Conservation (phyloP, 768 basidiomycete species). For the Galerina marginata region DNA sequence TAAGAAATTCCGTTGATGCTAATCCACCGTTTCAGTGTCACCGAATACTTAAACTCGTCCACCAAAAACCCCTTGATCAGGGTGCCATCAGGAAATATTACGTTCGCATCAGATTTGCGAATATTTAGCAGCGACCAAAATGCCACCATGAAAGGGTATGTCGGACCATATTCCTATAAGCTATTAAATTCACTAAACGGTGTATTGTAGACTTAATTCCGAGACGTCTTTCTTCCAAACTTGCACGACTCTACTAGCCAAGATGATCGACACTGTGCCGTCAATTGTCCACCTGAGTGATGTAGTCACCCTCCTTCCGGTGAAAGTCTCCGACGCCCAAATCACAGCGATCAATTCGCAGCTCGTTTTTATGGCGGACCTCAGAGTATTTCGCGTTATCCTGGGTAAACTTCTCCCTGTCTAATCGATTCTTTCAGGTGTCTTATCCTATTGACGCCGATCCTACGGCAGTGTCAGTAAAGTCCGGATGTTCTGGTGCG, state of each 20-base stretch:
- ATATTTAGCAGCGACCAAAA: slow-evolving; percentile 46
- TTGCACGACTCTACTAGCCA: slow-evolving; percentile 38
- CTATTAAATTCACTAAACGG: not conserved
- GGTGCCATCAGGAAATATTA: slow-evolving; percentile 29
- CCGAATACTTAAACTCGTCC: slow-evolving; percentile 43
- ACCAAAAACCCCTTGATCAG: slow-evolving; percentile 44
- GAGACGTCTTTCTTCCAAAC: slow-evolving; percentile 32
- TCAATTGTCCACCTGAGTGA: slow-evolving; percentile 40
- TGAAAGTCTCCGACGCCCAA: slow-evolving; percentile 35
- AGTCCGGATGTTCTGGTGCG: no score
- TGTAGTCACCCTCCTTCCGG: slow-evolving; percentile 37
- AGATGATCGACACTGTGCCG: slow-evolving; percentile 50
- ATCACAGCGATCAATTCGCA: slow-evolving; percentile 30
- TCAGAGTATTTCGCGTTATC: not conserved
- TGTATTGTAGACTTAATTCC: not conserved
- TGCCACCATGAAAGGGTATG: slow-evolving; percentile 42
- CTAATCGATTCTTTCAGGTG: no score
- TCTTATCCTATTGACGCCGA: no score
- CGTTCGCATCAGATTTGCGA: slow-evolving; percentile 41
- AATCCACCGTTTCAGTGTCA: slow-evolving; percentile 29
- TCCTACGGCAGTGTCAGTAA: no score
- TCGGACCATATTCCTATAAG: not conserved
- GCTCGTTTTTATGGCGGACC: slow-evolving; percentile 25
- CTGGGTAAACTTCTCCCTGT: no score
- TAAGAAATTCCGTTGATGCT: not conserved